Evolutionary conservation across 305 asterid species (phyloP).

Genomic region (Fraxinus ornus): DNA sequence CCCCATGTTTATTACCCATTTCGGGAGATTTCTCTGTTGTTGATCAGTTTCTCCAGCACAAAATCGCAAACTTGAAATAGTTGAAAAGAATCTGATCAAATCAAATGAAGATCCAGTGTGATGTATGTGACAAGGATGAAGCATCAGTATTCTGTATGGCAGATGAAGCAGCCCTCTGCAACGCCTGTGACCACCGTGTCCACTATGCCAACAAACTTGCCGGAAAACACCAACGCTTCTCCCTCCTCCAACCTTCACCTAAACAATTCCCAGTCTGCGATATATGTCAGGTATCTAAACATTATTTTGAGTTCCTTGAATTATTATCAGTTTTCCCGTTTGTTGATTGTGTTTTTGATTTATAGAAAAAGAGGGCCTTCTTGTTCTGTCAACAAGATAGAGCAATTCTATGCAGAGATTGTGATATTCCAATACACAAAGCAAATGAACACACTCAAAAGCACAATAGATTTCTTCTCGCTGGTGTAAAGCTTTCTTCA

Average conservation of each 20-base stretch:
- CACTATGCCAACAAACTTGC: slow-evolving; percentile 98
- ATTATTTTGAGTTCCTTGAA: neutral
- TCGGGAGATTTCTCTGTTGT: slow-evolving; percentile 8
- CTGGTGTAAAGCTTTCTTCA: slow-evolving; percentile 64
- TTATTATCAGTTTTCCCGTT: neutral
- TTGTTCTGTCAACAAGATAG: slow-evolving; percentile 88
- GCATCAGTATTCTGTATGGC: slow-evolving; percentile 71
- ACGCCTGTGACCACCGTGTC: slow-evolving; percentile 87
- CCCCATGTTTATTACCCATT: slow-evolving; percentile 1
- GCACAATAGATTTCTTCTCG: slow-evolving; percentile 72
- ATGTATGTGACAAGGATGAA: slow-evolving; percentile 66
- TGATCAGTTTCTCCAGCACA: neutral
- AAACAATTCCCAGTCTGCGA: slow-evolving; percentile 68
- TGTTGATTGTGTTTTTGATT: neutral
- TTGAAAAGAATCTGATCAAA: neutral
- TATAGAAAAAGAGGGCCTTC: slow-evolving; percentile 76
- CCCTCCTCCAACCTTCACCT: slow-evolving; percentile 63
- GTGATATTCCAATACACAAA: slow-evolving; percentile 71
- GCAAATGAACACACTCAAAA: slow-evolving; percentile 67
- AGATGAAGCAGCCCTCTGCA: slow-evolving; percentile 88
- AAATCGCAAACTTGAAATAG: neutral
- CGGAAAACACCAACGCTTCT: slow-evolving; percentile 77
- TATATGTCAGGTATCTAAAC: slow-evolving; percentile 63
- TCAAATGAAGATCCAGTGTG: slow-evolving; percentile 89
- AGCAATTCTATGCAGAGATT: slow-evolving; percentile 76